These are phyloP conservation scores for Amanita molliuscula DNA, from an alignment of 768 basidiomycete genomes.

Conservation along the genomic window DNA sequence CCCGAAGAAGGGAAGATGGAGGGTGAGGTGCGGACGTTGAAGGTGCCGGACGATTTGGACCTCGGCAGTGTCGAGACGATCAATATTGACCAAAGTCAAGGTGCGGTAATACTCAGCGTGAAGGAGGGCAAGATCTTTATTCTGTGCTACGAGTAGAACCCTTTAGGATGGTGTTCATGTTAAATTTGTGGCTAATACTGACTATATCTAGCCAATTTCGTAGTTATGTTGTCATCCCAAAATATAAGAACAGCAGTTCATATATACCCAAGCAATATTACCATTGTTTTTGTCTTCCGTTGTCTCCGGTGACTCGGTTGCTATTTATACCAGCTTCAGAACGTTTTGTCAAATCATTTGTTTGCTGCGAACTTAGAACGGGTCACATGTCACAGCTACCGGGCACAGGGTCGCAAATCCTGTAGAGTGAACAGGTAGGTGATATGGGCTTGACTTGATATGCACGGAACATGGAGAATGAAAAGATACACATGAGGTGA, in stretches of 20 bases:
- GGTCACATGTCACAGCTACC: no score
- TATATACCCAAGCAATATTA: background rate
- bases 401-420: no score
- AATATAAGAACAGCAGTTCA: background rate
- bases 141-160: conserved; percentile 46
- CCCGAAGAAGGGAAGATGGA: conserved; percentile 12
- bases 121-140: conserved; percentile 65
- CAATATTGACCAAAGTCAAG: conserved; percentile 70
- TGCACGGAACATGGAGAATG: no score
- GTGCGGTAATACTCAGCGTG: conserved; percentile 60
- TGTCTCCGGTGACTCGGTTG: background rate
- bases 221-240: background rate
- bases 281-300: background rate
- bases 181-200: background rate
- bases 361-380: no score
- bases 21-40: conserved; percentile 47
- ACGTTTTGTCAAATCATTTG: background rate
- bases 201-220: background rate
- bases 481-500: no score
- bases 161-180: background rate
- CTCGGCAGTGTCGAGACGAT: conserved; percentile 62
- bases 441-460: no score
- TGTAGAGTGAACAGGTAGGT: no score
- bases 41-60: conserved; percentile 55
- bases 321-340: background rate